Base-by-base conservation (phyloP, 257 asterid species). In the Anisodus tanguticus region DNA sequence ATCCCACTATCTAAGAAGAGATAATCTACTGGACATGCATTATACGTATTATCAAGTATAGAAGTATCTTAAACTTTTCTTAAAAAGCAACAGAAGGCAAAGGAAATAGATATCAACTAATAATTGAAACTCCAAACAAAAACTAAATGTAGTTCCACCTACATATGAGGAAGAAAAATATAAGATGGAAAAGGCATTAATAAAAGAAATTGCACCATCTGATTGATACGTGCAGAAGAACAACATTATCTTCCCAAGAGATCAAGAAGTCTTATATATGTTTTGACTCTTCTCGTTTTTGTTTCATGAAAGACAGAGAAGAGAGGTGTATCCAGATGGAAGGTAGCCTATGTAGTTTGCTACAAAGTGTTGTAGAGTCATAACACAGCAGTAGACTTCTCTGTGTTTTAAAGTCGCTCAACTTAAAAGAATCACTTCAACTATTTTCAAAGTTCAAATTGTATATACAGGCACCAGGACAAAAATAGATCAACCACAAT, bases 71-170 rank as follows among this genome's bases (percentile, higher is more conserved):
- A 13, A 77, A 26, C 64, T 76, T 76, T 39, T 76, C 81, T 13
- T 51, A 26, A 26, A 76, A 51, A 12, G 81, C 26, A 76, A 76
- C 4, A 31, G 49, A 53, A 53, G 62, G 49, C 31, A 4, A 77
- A 13, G 64, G 49, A 53, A 77, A 53, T 3, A 35, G 7, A 13
- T 31, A 77, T 53, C 64, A 77, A 54, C 9, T 26, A 76, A 51
- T 76, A 76, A 31, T 13, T 76, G 81, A 55, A 76, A 26, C 49
- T 4, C 59, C 81, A 8, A 35, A 64, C 26, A 53, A 53, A 67
- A 76, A 22, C 26, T 22, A 49, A 49, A 49, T 49, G 22, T 51
- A 74, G 11, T 74, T n/a, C 10, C 45, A 74, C 22, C 17, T 58
- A 35, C 3, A 16, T 26, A 4, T 0, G 22, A 51, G 5, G 7